phyloP scores from a whole-genome alignment of 106 monocot genomes.

The Dioscorea zingiberensis region DNA sequence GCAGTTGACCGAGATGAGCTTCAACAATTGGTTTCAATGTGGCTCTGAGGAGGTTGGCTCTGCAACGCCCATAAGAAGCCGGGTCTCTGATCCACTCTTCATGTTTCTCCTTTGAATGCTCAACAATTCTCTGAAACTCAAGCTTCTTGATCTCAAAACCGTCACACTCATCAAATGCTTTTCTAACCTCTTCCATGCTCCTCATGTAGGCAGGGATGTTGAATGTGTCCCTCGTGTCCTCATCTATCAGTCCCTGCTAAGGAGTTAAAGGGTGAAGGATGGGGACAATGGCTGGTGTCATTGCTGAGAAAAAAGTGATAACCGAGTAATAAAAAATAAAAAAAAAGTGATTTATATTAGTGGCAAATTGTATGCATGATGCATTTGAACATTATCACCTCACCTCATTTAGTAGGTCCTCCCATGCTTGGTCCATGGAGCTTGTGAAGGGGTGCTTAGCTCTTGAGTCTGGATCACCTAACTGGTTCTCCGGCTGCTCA shows the following conservation, averaged over 20 bases:
- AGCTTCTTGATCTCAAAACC: slow-evolving; percentile 37
- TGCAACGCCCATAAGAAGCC: slow-evolving; percentile 30
- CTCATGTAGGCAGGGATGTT: slow-evolving; percentile 66
- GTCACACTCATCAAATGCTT: slow-evolving; percentile 28
- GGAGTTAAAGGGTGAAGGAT: not conserved
- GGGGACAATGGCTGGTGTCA: not conserved
- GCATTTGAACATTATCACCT: not conserved
- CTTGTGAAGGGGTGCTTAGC: slow-evolving; percentile 58
- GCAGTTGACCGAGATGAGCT: slow-evolving; percentile 28
- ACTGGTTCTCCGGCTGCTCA: slow-evolving; percentile 41
- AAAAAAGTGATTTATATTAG: slow-evolving; percentile 16
- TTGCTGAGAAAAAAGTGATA: not conserved
- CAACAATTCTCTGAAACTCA: slow-evolving; percentile 29
- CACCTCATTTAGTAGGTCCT: slow-evolving; percentile 46
- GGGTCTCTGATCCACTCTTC: slow-evolving; percentile 43
- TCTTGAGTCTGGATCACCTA: slow-evolving; percentile 54
- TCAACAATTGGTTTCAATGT: slow-evolving; percentile 36
- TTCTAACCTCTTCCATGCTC: slow-evolving; percentile 39
- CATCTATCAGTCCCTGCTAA: slow-evolving; percentile 39
- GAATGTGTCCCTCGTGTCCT: slow-evolving; percentile 40
- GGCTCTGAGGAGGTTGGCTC: slow-evolving; percentile 38
- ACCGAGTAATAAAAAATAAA: not conserved
- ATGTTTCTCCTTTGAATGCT: slow-evolving; percentile 48
- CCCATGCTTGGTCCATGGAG: slow-evolving; percentile 58
- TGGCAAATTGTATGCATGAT: not conserved